Evolutionary conservation across 1,284 basidiomycete species (phyloP).

Genomic region (Ceratobasidium sp.): DNA sequence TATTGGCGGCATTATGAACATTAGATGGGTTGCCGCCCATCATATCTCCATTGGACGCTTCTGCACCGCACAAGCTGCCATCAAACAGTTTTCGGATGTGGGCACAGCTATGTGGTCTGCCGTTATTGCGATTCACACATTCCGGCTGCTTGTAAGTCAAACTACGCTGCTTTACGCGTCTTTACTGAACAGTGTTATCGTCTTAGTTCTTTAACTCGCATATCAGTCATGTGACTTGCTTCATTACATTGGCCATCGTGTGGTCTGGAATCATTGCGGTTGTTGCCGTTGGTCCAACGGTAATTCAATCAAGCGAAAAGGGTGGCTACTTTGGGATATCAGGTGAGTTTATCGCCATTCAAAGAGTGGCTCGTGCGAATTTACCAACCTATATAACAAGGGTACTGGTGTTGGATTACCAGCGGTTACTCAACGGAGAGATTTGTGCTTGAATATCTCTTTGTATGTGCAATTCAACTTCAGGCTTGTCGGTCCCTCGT

Average conservation of each 20-base stretch:
- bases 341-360: constrained; percentile 54
- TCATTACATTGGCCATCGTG: constrained; percentile 53
- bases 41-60: constrained; percentile 56
- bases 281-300: constrained; percentile 56
- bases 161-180: constrained; percentile 48
- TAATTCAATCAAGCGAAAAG: constrained; percentile 50
- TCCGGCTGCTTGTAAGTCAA: constrained; percentile 31
- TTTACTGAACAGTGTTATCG: background rate
- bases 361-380: constrained; percentile 4
- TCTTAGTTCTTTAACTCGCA: constrained; percentile 37
- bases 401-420: constrained; percentile 63
- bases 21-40: constrained; percentile 58
- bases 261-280: constrained; percentile 60
- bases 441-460: constrained; percentile 61
- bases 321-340: constrained; percentile 55
- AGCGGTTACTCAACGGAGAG: constrained; percentile 55
- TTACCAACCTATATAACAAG: constrained; percentile 52
- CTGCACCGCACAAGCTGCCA: constrained; percentile 59
- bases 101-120: constrained; percentile 61
- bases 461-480: constrained; percentile 52
- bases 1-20: constrained; percentile 57
- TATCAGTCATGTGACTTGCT: constrained; percentile 25
- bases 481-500: background rate
- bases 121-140: constrained; percentile 51
- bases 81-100: constrained; percentile 61